Evolutionary conservation across 768 basidiomycete species (phyloP), one percentile per base, ranked within the genome.

Genomic region (Kwoniella shandongensis): DNA sequence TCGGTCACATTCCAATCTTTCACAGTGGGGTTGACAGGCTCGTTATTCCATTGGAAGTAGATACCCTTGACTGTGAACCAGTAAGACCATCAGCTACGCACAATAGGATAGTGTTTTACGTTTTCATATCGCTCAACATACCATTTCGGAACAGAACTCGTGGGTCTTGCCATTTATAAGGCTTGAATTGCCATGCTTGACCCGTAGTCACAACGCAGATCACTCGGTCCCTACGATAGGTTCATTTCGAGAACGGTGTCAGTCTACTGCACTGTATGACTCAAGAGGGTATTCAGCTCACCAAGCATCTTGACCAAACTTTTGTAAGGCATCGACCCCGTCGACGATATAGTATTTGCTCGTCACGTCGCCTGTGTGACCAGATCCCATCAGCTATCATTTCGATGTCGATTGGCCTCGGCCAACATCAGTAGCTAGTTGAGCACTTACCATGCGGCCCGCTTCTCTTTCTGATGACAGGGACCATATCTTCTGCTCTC

Each of bases 181-280:
- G 88, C 55, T 86, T 81, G 78, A 99, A 99, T 74, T 99, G 96
- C 96, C 96, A 97, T 29, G 88, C 87, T 66, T 98, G 94, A 1
- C 96, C 96, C 0, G 96, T 99, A 8, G 96, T 98, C 85, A 96
- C 87, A 15, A 99, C 94, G 64, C 93, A 96, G 3, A 96, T 87
- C 4, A 99, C 96, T 35, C 94, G 84, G 54, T 97, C 92, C 81
- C 80, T 80, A 55, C 32, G 1, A 50, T 17, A 20, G n/a, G 32
- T 30, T 15, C 29, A 25, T 25, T 64, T 30, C 50, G 63, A 45
- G 35, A 26, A 39, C 12, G n/a, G n/a, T n/a, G n/a, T n/a, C n/a
- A n/a, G n/a, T n/a, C n/a, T n/a, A n/a, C n/a, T n/a, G n/a, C n/a
- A n/a, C n/a, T n/a, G n/a, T n/a, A n/a, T n/a, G n/a, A n/a, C n/a